Conservation (phyloP, 768 basidiomycete genomes). For the Russula sp. region DNA sequence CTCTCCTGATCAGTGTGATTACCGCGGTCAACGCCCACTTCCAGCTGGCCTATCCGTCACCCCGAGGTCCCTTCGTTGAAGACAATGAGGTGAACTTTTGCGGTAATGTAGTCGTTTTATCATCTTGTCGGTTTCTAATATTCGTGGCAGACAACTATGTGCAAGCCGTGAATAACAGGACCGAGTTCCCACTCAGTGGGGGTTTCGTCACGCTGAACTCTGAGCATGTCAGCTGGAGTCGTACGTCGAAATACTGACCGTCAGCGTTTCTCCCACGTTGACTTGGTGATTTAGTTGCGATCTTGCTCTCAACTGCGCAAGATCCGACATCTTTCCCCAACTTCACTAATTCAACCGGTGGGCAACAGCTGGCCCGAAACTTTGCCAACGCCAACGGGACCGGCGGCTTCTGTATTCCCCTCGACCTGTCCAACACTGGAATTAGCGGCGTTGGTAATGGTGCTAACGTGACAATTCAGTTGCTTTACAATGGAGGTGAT, state of each 20-base stretch:
- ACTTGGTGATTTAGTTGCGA: slow-evolving; percentile 36
- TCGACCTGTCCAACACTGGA: slow-evolving; percentile 47
- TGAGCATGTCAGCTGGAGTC: slow-evolving; percentile 54
- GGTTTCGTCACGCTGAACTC: slow-evolving; percentile 59
- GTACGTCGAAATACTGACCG: slow-evolving; percentile 32
- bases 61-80: slow-evolving; percentile 63
- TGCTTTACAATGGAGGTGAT: slow-evolving; percentile 65
- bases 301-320: slow-evolving; percentile 45
- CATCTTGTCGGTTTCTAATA: not conserved
- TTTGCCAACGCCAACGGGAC: slow-evolving; percentile 47
- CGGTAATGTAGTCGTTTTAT: slow-evolving; percentile 34
- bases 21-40: slow-evolving; percentile 63
- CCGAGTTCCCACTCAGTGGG: slow-evolving; percentile 57
- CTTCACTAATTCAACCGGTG: slow-evolving; percentile 43
- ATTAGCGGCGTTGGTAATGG: slow-evolving; percentile 51
- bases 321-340: slow-evolving; percentile 57
- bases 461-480: slow-evolving; percentile 65
- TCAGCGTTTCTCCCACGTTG: not conserved
- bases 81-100: slow-evolving; percentile 56
- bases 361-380: slow-evolving; percentile 34
- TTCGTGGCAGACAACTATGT: slow-evolving; percentile 52
- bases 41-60: slow-evolving; percentile 66
- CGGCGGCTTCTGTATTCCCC: slow-evolving; percentile 59
- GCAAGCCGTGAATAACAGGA: slow-evolving; percentile 45
- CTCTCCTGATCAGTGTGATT: slow-evolving; percentile 34